Conservation (phyloP, 257 asterid species). For the Craterostigma plantagineum region DNA sequence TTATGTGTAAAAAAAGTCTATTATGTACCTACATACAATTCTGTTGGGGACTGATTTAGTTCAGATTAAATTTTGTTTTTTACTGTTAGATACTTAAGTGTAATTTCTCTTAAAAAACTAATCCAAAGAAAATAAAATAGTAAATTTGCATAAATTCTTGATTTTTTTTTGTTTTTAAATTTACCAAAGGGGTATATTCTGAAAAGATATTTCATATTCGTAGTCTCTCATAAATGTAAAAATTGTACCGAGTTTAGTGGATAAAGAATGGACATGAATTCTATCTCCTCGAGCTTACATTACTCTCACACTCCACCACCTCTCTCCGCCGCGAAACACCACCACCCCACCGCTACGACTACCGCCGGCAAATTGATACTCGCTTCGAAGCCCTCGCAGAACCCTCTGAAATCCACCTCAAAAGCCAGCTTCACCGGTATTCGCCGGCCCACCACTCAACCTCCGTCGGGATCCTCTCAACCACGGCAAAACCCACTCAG, state of each 20-base stretch:
- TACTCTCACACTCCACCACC: constrained; percentile 16
- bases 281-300: constrained; percentile 31
- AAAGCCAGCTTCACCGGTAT: constrained; percentile 20
- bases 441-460: constrained; percentile 57
- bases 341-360: constrained; percentile 16
- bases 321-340: constrained; percentile 24
- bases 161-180: no score
- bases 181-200: no score
- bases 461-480: constrained; percentile 21
- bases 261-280: constrained; percentile 20
- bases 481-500: constrained; percentile 42
- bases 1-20: no score
- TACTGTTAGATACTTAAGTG: no score
- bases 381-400: constrained; percentile 21
- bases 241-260: not conserved
- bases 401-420: constrained; percentile 11
- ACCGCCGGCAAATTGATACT: constrained; percentile 10
- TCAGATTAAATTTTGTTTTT: no score
- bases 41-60: no score
- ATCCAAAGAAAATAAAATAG: no score
- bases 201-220: not conserved
- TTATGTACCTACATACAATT: no score
- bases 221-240: not conserved
- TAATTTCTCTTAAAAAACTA: no score
- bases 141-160: no score